Percentiles rank a stretch among this genome's conserved stretches.
phyloP scores from a whole-genome alignment of 306 rosid species.

The Castanopsis chinensis region DNA sequence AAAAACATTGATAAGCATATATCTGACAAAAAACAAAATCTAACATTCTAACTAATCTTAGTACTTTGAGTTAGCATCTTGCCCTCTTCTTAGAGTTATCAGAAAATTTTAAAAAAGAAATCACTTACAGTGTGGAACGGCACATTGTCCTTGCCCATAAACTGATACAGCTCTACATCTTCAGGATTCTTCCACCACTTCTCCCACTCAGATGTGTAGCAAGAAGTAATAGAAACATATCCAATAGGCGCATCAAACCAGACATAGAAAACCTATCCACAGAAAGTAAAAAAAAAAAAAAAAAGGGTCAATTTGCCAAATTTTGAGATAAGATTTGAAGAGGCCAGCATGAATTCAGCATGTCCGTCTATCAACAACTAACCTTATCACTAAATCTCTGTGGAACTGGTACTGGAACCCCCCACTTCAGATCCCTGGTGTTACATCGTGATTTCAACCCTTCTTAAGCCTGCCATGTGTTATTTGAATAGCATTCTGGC shows the following conservation, averaged over 20 bases:
- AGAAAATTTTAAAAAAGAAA: not conserved
- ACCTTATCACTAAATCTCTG: constrained; percentile 87
- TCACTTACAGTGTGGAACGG: constrained; percentile 91
- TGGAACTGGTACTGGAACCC: constrained; percentile 98
- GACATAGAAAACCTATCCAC: constrained; percentile 84
- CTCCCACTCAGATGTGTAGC: constrained; percentile 94
- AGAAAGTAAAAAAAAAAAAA: not conserved
- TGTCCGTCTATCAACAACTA: not conserved
- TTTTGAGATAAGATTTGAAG: not conserved
- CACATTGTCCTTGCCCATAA: constrained; percentile 98
- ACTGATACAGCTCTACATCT: constrained; percentile 86
- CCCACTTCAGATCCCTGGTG: constrained; percentile 96
- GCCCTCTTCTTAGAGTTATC: not conserved
- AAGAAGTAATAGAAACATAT: constrained; percentile 82
- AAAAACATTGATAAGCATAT: not conserved
- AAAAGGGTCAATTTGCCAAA: not conserved
- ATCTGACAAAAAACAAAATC: not conserved
- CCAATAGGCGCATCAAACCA: constrained; percentile 99
- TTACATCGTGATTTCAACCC: constrained; percentile 87
- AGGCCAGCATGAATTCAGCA: not conserved
- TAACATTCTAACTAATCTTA: not conserved
- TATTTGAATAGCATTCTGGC: constrained; percentile 87
- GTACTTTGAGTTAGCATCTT: too few relatives aligned
- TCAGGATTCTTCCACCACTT: constrained; percentile 98
- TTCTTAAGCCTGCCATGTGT: constrained; percentile 87